Evolutionary conservation across 441 rosid genomes (phyloP).

Genomic region (Euphorbia schlechtendalii): DNA sequence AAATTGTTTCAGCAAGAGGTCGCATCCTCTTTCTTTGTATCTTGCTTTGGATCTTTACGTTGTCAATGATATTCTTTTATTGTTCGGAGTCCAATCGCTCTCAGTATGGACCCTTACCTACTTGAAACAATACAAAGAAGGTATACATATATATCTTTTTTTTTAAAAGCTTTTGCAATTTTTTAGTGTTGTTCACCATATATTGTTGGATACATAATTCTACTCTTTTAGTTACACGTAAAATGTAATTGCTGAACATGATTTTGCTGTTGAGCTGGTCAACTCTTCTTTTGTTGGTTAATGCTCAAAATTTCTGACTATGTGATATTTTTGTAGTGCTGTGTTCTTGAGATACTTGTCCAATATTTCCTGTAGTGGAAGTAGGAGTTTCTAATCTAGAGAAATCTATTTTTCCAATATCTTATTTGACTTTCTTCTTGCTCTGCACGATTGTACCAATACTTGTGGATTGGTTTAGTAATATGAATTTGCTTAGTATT

Average conservation of each 20-base stretch:
- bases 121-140: constrained; percentile 17
- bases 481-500: neutral
- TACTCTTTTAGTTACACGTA: neutral
- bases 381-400: neutral
- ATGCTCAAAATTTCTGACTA: neutral
- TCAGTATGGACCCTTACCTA: constrained; percentile 23
- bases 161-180: neutral
- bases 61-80: constrained; percentile 11
- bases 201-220: neutral
- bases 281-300: neutral
- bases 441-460: neutral
- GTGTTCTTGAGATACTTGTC: neutral
- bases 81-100: neutral
- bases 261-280: neutral
- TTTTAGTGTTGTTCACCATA: neutral
- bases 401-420: neutral
- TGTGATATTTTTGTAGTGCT: neutral
- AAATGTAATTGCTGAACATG: neutral
- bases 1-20: constrained; percentile 16
- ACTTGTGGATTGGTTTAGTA: neutral
- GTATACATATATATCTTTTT: neutral
- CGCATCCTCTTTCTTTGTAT: constrained; percentile 13
- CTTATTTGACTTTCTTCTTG: neutral
- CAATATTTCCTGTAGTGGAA: neutral
- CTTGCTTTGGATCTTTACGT: constrained; percentile 20